Conservation (phyloP, 2,329 filamentous ascomycete species). For the Colletotrichum sp. region DNA sequence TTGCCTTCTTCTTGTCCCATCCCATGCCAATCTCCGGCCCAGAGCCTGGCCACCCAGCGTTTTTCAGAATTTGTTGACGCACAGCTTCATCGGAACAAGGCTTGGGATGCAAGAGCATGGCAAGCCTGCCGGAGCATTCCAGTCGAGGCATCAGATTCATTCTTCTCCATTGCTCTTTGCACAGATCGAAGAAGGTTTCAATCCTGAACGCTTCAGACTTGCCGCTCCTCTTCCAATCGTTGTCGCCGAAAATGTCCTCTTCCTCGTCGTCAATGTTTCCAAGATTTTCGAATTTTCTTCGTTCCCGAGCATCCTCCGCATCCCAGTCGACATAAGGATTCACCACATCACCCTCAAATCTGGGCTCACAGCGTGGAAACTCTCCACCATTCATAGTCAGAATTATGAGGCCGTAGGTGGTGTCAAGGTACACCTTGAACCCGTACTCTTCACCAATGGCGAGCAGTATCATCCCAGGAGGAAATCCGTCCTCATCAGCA, state of each 20-base stretch:
- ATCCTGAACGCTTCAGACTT: background rate
- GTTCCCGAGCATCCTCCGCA: background rate
- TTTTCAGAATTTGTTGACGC: background rate
- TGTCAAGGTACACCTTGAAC: background rate
- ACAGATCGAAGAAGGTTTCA: background rate
- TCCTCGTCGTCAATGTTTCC: background rate
- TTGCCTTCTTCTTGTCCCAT: background rate
- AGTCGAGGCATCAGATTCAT: background rate
- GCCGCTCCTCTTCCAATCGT: background rate
- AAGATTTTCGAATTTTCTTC: accelerated
- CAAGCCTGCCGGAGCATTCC: background rate
- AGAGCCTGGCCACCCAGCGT: background rate
- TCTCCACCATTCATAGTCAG: background rate
- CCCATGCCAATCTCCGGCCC: background rate
- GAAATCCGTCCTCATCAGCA: background rate
- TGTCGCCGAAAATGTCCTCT: background rate
- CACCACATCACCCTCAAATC: background rate
- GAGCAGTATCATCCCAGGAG: background rate
- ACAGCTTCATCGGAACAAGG: background rate
- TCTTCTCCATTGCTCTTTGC: background rate
- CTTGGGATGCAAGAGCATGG: background rate
- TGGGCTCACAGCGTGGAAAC: background rate
- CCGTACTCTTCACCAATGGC: background rate
- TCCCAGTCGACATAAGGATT: background rate
- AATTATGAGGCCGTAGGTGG: background rate